phyloP scores from a whole-genome alignment of 2,329 filamentous ascomycete species.

The Aspergillus piperis region DNA sequence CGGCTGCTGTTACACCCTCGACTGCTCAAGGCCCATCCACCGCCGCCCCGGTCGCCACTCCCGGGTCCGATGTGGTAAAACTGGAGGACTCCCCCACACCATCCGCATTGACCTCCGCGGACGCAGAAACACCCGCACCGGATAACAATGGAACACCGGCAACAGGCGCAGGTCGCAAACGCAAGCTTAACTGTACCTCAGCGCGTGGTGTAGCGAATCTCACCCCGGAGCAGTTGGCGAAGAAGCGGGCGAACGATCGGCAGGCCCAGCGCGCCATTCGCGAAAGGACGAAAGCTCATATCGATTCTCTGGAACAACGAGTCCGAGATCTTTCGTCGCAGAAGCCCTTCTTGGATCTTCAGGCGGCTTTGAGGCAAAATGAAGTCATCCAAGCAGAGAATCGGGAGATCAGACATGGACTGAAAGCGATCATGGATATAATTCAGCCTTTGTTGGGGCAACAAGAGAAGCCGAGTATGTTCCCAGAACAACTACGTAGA shows the following conservation, averaged over 20 bases:
- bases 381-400: constrained; percentile 78
- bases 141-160: constrained; percentile 22
- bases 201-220: constrained; percentile 81
- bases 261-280: constrained; percentile 84
- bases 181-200: constrained; percentile 44
- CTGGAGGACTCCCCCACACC: constrained; percentile 31
- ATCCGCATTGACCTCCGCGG: constrained; percentile 26
- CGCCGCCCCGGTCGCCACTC: constrained; percentile 10
- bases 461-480: constrained; percentile 48
- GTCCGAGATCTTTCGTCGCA: constrained; percentile 76
- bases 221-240: constrained; percentile 82
- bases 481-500: too few species aligned
- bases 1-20: not conserved
- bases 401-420: constrained; percentile 69
- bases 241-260: constrained; percentile 88
- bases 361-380: constrained; percentile 72
- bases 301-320: constrained; percentile 70
- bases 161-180: constrained; percentile 39
- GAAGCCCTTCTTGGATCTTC: constrained; percentile 81
- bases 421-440: constrained; percentile 65
- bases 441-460: constrained; percentile 46
- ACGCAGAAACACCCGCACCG: constrained; percentile 22
- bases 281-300: constrained; percentile 77
- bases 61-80: constrained; percentile 21
- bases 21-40: constrained; percentile 8